These are phyloP conservation scores for Epichloe hybrida DNA, from an alignment of 2,329 filamentous ascomycete genomes.

Conservation along the genomic window DNA sequence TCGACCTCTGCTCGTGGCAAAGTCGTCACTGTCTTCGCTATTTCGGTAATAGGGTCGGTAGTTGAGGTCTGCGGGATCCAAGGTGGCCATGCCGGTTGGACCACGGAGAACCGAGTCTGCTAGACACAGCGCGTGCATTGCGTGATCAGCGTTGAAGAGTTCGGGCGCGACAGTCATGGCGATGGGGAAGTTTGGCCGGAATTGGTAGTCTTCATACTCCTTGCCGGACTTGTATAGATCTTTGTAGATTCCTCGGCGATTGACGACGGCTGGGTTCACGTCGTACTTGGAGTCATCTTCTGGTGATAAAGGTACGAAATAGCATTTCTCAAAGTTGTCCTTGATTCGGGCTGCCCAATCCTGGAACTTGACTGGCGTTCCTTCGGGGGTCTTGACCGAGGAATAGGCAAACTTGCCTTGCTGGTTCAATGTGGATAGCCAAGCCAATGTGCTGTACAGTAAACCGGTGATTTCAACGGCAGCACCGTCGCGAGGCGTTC, in stretches of 20 bases:
- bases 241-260: constrained; percentile 94
- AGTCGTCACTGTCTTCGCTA: constrained; percentile 82
- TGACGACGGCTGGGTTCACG: constrained; percentile 65
- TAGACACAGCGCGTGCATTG: constrained; percentile 63
- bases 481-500: constrained; percentile 91
- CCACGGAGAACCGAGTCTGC: constrained; percentile 72
- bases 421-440: constrained; percentile 57
- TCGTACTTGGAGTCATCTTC: constrained; percentile 66
- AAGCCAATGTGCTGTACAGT: constrained; percentile 75
- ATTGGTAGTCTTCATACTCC: constrained; percentile 94
- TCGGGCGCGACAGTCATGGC: constrained; percentile 89
- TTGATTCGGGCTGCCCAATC: constrained; percentile 75
- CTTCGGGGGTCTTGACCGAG: constrained; percentile 55
- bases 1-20: constrained; percentile 80
- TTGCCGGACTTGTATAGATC: constrained; percentile 89
- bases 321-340: constrained; percentile 80
- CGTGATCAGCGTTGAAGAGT: constrained; percentile 68
- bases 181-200: constrained; percentile 86
- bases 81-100: constrained; percentile 86
- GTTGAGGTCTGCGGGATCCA: constrained; percentile 84
- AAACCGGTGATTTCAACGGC: constrained; percentile 92
- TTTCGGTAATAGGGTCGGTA: constrained; percentile 94
- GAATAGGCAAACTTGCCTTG: constrained; percentile 59
- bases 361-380: constrained; percentile 49
- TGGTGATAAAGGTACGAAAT: constrained; percentile 63